Percentiles rank a stretch among this genome's conserved stretches.
Evolutionary conservation across 768 basidiomycete species (phyloP).

Genomic region (Suillus bovinus): DNA sequence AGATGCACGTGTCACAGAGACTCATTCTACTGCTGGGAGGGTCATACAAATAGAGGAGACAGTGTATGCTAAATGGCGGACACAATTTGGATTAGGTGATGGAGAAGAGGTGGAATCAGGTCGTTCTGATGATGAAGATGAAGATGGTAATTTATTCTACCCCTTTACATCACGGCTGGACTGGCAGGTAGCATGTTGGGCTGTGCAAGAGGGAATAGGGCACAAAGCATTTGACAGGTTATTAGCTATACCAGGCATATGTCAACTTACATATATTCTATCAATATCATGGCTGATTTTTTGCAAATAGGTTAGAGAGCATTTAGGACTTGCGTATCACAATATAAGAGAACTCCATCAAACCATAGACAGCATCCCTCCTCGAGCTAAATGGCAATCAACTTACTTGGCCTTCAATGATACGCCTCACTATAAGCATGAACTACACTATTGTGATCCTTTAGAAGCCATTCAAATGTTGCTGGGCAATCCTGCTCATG

Average conservation of each 20-base stretch:
- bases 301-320: not conserved
- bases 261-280: not conserved
- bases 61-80: not conserved
- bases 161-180: conserved; percentile 4
- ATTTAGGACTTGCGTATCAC: conserved; percentile 4
- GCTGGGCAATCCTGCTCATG: too few species aligned
- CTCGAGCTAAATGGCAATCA: not conserved
- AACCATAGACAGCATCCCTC: conserved; percentile 4
- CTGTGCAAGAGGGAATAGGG: conserved; percentile 9
- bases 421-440: not conserved
- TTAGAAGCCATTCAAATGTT: too few species aligned
- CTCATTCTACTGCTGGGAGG: not conserved
- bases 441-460: too few species aligned
- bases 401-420: not conserved
- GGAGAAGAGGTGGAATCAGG: not conserved
- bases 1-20: not conserved
- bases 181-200: conserved; percentile 9
- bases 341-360: conserved; percentile 7
- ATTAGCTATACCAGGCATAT: conserved; percentile 6
- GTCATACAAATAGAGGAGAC: not conserved
- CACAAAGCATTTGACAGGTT: conserved; percentile 10
- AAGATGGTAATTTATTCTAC: conserved; percentile 3
- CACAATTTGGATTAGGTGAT: not conserved
- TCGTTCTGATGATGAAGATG: not conserved
- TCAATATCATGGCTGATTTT: too few species aligned